A percentile compares a stretch with the other conserved stretches of the same genome.
phyloP scores from a whole-genome alignment of 2,329 filamentous ascomycete genomes.

The Colletotrichum tropicicola region DNA sequence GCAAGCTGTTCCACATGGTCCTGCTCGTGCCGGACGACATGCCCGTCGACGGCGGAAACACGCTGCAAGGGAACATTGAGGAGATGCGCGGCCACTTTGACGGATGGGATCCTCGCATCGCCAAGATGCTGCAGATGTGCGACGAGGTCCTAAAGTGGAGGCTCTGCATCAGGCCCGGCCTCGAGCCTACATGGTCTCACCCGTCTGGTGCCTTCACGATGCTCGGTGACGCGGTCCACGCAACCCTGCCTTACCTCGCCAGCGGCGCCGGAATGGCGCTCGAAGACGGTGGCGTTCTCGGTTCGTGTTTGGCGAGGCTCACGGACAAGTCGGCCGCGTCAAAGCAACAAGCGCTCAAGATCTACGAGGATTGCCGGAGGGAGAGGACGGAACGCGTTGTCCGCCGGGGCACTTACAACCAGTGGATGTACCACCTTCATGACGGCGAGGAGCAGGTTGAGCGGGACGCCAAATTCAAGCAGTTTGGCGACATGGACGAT shows the following conservation, averaged over 20 bases:
- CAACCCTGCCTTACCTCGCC: slow-evolving; percentile 70
- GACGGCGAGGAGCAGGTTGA: slow-evolving; percentile 66
- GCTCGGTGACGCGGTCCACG: slow-evolving; percentile 71
- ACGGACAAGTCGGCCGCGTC: slow-evolving; percentile 46
- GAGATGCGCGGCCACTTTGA: slow-evolving; percentile 58
- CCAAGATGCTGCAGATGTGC: slow-evolving; percentile 65
- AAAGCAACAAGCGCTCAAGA: slow-evolving; percentile 44
- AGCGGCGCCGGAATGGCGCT: slow-evolving; percentile 66
- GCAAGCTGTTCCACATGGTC: slow-evolving; percentile 39
- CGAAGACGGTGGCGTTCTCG: slow-evolving; percentile 67
- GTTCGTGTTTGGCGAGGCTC: slow-evolving; percentile 60
- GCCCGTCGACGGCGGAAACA: slow-evolving; percentile 35
- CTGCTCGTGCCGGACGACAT: slow-evolving; percentile 56
- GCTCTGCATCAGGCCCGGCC: slow-evolving; percentile 62
- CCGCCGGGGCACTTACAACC: slow-evolving; percentile 66
- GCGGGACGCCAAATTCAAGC: slow-evolving; percentile 51
- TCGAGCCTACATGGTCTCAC: slow-evolving; percentile 63
- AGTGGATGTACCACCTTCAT: slow-evolving; percentile 68
- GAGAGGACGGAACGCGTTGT: slow-evolving; percentile 68
- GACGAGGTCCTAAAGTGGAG: slow-evolving; percentile 69
- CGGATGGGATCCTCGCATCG: slow-evolving; percentile 66
- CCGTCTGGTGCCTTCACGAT: slow-evolving; percentile 64
- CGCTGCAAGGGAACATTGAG: slow-evolving; percentile 57
- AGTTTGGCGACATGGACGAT: slow-evolving; percentile 41
- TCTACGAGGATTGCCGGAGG: slow-evolving; percentile 67